Evolutionary conservation across 176 grass and related monocot genomes (phyloP), one percentile per base, ranked within the genome.

Genomic region (Aegilops umbellulata): DNA sequence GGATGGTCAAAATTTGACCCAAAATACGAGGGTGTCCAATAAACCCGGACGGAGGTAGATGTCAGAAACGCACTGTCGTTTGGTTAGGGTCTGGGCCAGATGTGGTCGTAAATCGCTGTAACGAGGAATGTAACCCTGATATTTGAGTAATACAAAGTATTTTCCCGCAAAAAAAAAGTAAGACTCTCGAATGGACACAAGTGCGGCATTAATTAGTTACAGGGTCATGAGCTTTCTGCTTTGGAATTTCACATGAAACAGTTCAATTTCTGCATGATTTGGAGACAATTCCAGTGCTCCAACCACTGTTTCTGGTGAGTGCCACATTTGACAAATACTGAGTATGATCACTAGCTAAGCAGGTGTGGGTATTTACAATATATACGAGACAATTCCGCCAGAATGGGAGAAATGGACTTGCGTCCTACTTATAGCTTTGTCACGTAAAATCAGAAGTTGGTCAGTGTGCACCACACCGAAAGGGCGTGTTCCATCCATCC

Each of bases 341-440:
- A 36, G 25, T 32, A 17, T 55, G 16, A 27, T 76, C 74, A 6
- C 74, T 76, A 76, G 9, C 74, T 76, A 76, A 76, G 17, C 74
- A 76, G 74, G 44, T 53, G 74, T 76, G 46, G 3, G 41, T 74
- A 74, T 74, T 10, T 74, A 74, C 71, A 76, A 22, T 76, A 76
- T 76, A 69, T n/a, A 80, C 27, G 70, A 68, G 53, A 83, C 84
- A 84, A 85, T 53, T 73, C 58, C 49, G 8, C 69, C 27, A 36
- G 17, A 57, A 57, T 57, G 46, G 49, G 70, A 75, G 84, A 88
- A 83, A 86, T 31, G 75, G 77, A 77, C 91, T 63, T 83, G 85
- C 27, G 71, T 58, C 78, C 73, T 77, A 80, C 42, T 78, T 77
- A 61, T 75, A 60, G 35, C 51, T 80, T 80, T 64, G 69, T 83